Conservation (phyloP, 208 protist genomes). For the Porcisia hertigi region DNA sequence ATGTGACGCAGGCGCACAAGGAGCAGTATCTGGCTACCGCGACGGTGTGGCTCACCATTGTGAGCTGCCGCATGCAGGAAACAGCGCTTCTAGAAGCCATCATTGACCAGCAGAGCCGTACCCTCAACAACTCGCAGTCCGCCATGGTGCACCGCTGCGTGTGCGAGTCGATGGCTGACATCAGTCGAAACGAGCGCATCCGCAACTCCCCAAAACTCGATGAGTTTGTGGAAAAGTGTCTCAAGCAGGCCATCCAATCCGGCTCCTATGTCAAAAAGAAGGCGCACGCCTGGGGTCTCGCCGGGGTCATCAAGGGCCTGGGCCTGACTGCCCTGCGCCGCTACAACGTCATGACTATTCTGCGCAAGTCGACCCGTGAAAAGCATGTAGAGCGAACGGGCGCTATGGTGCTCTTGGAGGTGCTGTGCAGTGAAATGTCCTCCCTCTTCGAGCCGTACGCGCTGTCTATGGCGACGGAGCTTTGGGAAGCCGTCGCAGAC, state of each 20-base stretch:
- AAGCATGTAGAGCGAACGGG: constrained; percentile 82
- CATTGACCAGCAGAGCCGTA: constrained; percentile 89
- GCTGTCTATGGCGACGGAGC: constrained; percentile 62
- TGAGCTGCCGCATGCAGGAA: constrained; percentile 87
- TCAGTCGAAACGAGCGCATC: constrained; percentile 75
- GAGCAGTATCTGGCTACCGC: constrained; percentile 89
- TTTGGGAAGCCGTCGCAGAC: constrained; percentile 86
- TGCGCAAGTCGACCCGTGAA: constrained; percentile 62
- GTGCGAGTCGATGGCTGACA: constrained; percentile 87
- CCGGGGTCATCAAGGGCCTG: constrained; percentile 82
- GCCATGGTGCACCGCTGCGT: constrained; percentile 90
- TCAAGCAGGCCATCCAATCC: constrained; percentile 85
- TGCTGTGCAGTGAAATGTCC: constrained; percentile 78
- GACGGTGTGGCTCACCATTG: constrained; percentile 89
- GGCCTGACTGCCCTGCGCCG: constrained; percentile 73
- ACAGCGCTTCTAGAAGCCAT: constrained; percentile 77
- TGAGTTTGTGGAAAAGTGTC: constrained; percentile 90
- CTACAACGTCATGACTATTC: constrained; percentile 69
- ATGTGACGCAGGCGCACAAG: constrained; percentile 70
- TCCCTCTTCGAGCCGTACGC: constrained; percentile 87
- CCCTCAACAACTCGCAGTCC: constrained; percentile 87
- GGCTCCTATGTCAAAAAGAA: constrained; percentile 93
- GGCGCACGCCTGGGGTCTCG: constrained; percentile 88
- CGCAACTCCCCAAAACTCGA: constrained; percentile 73
- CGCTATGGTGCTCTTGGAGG: constrained; percentile 88